These are phyloP conservation scores for Cryptococcus deneoformans DNA, from an alignment of 1,284 basidiomycete species.

Conservation along the genomic window DNA sequence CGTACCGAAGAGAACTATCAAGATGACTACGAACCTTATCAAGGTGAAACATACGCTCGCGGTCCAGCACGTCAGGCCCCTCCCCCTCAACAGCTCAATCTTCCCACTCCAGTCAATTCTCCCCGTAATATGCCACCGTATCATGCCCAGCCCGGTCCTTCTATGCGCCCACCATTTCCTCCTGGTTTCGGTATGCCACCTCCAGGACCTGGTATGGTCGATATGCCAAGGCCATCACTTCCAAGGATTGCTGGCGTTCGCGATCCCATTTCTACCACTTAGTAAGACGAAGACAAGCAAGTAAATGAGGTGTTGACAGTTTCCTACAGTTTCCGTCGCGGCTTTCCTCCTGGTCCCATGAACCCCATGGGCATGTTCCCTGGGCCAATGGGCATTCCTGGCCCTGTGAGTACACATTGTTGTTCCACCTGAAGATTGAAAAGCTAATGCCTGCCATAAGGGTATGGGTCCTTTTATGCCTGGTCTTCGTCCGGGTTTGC, in stretches of 20 bases:
- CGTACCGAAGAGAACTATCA: slow-evolving; percentile 15
- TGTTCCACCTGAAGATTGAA: not conserved
- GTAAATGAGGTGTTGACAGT: not conserved
- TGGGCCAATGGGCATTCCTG: slow-evolving; percentile 38
- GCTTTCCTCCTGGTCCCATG: slow-evolving; percentile 39
- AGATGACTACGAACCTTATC: slow-evolving; percentile 17
- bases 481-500: slow-evolving; percentile 42
- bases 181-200: slow-evolving; percentile 24
- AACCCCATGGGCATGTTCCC: slow-evolving; percentile 31
- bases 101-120: slow-evolving; percentile 44
- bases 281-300: slow-evolving; percentile 21
- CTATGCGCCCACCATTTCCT: slow-evolving; percentile 21
- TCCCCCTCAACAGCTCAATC: slow-evolving; percentile 37
- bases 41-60: slow-evolving; percentile 12
- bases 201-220: slow-evolving; percentile 17
- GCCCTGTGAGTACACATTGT: slow-evolving; percentile 25
- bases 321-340: slow-evolving; percentile 37
- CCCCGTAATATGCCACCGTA: slow-evolving; percentile 19
- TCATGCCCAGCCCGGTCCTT: slow-evolving; percentile 9
- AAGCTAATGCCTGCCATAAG: slow-evolving; percentile 14
- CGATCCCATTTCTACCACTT: slow-evolving; percentile 47
- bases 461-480: slow-evolving; percentile 46
- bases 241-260: slow-evolving; percentile 41
- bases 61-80: slow-evolving; percentile 20
- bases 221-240: slow-evolving; percentile 32